Conservation (phyloP, 2,329 filamentous ascomycete genomes). For the Penicillium sp. region DNA sequence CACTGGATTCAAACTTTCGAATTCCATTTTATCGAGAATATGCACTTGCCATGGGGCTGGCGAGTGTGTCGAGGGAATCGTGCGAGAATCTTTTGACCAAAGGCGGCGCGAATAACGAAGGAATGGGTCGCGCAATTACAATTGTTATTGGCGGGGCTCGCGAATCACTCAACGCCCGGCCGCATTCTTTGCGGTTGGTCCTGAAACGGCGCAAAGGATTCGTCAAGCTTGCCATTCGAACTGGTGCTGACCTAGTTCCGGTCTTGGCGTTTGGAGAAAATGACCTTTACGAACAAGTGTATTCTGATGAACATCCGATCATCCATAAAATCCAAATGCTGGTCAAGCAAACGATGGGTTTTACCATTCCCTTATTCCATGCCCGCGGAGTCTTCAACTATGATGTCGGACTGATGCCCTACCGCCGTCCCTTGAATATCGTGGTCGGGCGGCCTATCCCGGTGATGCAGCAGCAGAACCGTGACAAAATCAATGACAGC, state of each 20-base stretch:
- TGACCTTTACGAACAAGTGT: slow-evolving; percentile 87
- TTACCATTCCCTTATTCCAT: slow-evolving; percentile 86
- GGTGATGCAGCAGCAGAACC: slow-evolving; percentile 56
- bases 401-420: slow-evolving; percentile 93
- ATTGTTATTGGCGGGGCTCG: slow-evolving; percentile 91
- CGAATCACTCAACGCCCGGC: slow-evolving; percentile 84
- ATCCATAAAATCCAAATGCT: slow-evolving; percentile 79
- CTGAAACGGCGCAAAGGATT: slow-evolving; percentile 85
- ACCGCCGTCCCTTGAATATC: slow-evolving; percentile 78
- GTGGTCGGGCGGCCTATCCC: slow-evolving; percentile 80
- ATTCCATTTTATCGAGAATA: slow-evolving; percentile 94
- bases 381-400: slow-evolving; percentile 95
- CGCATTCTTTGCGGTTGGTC: slow-evolving; percentile 70
- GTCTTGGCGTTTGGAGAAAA: slow-evolving; percentile 94
- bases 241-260: slow-evolving; percentile 89
- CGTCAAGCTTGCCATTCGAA: slow-evolving; percentile 84
- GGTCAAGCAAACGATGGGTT: slow-evolving; percentile 80
- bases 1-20: slow-evolving; percentile 92
- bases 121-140: slow-evolving; percentile 91
- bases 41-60: slow-evolving; percentile 79
- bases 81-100: slow-evolving; percentile 82
- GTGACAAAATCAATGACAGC: slow-evolving; percentile 60
- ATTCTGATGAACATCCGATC: slow-evolving; percentile 68
- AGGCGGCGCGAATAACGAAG: slow-evolving; percentile 70
- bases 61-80: slow-evolving; percentile 83